These are phyloP conservation scores for Fusarium keratoplasticum DNA, from an alignment of 2,329 filamentous ascomycete genomes.

Conservation along the genomic window DNA sequence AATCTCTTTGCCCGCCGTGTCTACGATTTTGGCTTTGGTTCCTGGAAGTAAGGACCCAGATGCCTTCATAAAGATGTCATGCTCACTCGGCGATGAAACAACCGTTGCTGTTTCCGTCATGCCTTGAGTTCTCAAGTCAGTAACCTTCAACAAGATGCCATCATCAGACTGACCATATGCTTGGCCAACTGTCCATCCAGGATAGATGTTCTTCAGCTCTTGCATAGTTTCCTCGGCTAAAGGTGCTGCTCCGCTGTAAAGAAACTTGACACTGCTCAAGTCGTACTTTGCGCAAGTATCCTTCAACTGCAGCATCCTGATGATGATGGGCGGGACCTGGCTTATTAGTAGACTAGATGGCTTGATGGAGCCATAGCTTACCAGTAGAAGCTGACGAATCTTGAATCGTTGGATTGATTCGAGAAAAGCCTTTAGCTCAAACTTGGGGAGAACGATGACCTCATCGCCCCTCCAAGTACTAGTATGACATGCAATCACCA, in stretches of 20 bases:
- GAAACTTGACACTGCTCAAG: slow-evolving; percentile 1
- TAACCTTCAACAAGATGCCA: background rate
- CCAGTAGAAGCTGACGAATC: slow-evolving; percentile 72
- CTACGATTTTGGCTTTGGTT: slow-evolving; percentile 71
- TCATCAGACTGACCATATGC: background rate
- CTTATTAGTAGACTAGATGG: background rate
- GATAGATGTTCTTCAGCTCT: slow-evolving; percentile 36
- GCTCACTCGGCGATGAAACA: background rate
- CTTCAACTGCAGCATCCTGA: background rate
- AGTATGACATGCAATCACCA: slow-evolving; percentile 78
- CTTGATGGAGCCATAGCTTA: background rate
- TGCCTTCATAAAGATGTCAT: slow-evolving; percentile 48
- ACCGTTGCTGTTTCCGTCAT: background rate
- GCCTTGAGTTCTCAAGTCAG: background rate
- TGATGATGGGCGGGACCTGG: slow-evolving; percentile 65
- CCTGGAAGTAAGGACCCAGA: slow-evolving; percentile 73
- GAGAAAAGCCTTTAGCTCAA: slow-evolving; percentile 74
- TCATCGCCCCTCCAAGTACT: slow-evolving; percentile 68
- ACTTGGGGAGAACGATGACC: slow-evolving; percentile 77
- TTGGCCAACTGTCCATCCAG: slow-evolving; percentile 56
- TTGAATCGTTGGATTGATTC: slow-evolving; percentile 74
- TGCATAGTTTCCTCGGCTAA: slow-evolving; percentile 75
- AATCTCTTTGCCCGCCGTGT: slow-evolving; percentile 74
- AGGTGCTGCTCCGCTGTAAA: slow-evolving; percentile 68
- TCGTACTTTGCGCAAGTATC: slow-evolving; percentile 1